Conservation (phyloP, 1,139 yeast species). For the Taphrina confusa region DNA sequence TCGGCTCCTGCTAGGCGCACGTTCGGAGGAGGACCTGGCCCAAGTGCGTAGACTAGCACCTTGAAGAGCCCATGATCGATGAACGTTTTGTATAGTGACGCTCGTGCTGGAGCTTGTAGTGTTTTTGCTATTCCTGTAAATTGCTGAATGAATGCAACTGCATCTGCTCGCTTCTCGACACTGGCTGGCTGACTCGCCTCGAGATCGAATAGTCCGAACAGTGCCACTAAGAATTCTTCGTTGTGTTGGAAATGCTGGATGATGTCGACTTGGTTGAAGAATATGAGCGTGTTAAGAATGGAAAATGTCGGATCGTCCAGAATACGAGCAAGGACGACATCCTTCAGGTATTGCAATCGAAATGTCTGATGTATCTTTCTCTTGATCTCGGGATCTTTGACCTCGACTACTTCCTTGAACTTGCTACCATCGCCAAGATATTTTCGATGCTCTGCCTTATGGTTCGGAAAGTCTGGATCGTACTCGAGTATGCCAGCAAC, state of each 20-base stretch:
- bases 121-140: constrained; percentile 73
- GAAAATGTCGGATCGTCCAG: constrained; percentile 77
- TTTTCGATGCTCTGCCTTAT: constrained; percentile 76
- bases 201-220: constrained; percentile 54
- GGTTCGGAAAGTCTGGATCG: constrained; percentile 78
- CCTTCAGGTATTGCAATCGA: constrained; percentile 75
- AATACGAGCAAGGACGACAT: constrained; percentile 77
- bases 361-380: constrained; percentile 70
- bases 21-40: constrained; percentile 50
- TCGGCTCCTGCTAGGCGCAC: constrained; percentile 78
- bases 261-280: constrained; percentile 67
- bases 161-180: constrained; percentile 57
- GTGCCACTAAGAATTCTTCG: constrained; percentile 51
- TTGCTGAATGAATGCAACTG: constrained; percentile 77
- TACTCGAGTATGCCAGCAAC: constrained; percentile 85
- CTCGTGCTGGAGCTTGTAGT: constrained; percentile 63
- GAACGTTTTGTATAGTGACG: constrained; percentile 64
- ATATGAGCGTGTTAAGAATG: constrained; percentile 65
- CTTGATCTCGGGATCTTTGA: constrained; percentile 55
- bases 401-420: constrained; percentile 72
- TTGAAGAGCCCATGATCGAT: constrained; percentile 69
- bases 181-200: not conserved
- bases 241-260: constrained; percentile 66
- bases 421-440: constrained; percentile 59
- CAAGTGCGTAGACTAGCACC: constrained; percentile 72